Evolutionary conservation across 768 basidiomycete genomes (phyloP).

Genomic region (Serendipita sp.): DNA sequence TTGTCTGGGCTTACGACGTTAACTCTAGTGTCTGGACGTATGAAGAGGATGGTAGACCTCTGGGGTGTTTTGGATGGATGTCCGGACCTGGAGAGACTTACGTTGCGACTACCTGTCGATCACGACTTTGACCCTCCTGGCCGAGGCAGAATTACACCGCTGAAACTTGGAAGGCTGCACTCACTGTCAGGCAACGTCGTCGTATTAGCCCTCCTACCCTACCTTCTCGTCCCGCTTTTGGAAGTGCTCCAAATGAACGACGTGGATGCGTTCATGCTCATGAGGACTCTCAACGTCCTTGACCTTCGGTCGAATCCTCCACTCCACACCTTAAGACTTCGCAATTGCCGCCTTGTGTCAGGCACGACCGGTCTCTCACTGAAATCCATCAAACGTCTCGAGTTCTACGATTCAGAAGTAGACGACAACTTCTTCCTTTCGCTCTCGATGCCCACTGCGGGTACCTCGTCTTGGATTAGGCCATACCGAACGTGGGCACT

Average conservation of each 20-base stretch:
- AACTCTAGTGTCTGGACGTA: background rate
- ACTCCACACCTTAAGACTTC: background rate
- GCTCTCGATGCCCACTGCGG: slow-evolving; percentile 2
- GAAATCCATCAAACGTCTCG: slow-evolving; percentile 5
- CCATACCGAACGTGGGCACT: slow-evolving; percentile 3
- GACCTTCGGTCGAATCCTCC: slow-evolving; percentile 3
- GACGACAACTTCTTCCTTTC: slow-evolving; percentile 4
- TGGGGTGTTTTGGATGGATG: background rate
- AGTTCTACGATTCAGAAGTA: slow-evolving; percentile 5
- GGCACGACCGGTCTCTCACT: slow-evolving; percentile 1
- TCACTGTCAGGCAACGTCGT: background rate
- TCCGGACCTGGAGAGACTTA: background rate
- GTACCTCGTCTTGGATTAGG: background rate
- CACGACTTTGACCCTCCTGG: slow-evolving; percentile 3
- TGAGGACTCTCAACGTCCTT: slow-evolving; percentile 3
- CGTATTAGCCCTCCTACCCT: background rate
- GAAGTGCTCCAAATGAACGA: slow-evolving; percentile 1
- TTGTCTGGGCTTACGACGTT: background rate
- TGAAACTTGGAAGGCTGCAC: background rate
- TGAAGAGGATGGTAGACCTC: background rate
- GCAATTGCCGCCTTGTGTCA: slow-evolving; percentile 2
- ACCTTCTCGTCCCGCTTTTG: background rate
- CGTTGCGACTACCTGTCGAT: background rate
- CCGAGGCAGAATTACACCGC: background rate
- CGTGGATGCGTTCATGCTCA: slow-evolving; percentile 3